Evolutionary conservation across 2,329 filamentous ascomycete genomes (phyloP), one percentile per base, ranked within the genome.

Genomic region (Sordariomycetes sp.): DNA sequence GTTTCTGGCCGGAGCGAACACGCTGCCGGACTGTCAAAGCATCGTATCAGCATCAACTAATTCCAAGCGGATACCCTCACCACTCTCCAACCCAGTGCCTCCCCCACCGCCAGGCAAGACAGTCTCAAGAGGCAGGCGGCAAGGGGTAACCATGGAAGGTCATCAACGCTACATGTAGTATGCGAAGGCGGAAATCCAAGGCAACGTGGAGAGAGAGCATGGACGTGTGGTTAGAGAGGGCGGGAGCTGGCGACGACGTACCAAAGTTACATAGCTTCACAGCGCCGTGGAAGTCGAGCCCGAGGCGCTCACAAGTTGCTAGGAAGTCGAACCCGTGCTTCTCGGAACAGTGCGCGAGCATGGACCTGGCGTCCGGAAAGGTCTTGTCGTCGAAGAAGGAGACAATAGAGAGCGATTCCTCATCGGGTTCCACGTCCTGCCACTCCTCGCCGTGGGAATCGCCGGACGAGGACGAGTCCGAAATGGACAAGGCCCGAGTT

Each of bases 261-360:
- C 77, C 71, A 65, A 83, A 90, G 68, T 92, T 92, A 68, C 91
- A 83, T 37, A 92, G 75, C 70, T 86, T 90, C 65, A 92, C 82
- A 60, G 79, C 82, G 32, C 83, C 87, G 60, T 90, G 79, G 64
- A 91, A 90, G 66, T 92, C 88, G 52, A 91, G 76, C 24, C 74
- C 78, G 67, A 83, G 70, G 24, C 71, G 73, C 59, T 82, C 80
- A 59, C 83, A 76, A 37, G 82, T 74, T 57, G 76, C 79, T 57
- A 84, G 67, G 60, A 92, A 81, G 69, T 91, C 87, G 65, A 92
- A 88, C 32, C 72, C 71, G 66, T 86, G 76, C 64, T 81, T 82
- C 55, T 85, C 77, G 65, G 81, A 86, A 78, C 84, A 88, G 67
- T 90, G 77, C 40, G 77, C 73, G 53, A 92, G 74, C 86, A 92